Conservation (phyloP, 768 basidiomycete species). For the Rhodotorula babjevae region DNA sequence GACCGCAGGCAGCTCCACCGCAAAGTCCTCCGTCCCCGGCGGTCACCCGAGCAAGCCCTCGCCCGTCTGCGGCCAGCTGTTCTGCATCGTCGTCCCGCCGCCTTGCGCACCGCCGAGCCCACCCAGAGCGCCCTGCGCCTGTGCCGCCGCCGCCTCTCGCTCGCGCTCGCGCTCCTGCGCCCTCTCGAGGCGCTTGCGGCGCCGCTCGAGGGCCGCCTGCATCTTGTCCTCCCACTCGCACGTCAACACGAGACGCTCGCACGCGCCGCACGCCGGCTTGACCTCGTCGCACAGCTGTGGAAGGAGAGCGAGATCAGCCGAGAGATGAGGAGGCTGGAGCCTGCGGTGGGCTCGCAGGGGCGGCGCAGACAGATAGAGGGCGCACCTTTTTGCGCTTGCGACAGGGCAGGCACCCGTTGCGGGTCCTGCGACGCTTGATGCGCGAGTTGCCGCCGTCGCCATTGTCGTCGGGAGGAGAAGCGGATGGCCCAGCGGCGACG, state of each 20-base stretch:
- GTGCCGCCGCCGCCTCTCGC: too few relatives aligned
- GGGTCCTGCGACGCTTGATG: conserved; percentile 4
- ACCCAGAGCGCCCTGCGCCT: too few relatives aligned
- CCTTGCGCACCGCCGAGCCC: too few relatives aligned
- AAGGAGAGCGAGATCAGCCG: neutral
- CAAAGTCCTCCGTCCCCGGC: too few relatives aligned
- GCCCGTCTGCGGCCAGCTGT: too few relatives aligned
- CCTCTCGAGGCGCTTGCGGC: conserved; percentile 4
- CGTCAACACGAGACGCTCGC: neutral
- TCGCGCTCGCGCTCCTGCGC: conserved; percentile 6
- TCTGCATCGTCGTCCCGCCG: too few relatives aligned
- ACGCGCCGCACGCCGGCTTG: conserved; percentile 3
- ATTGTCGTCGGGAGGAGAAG: too few relatives aligned
- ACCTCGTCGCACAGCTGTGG: conserved; percentile 6
- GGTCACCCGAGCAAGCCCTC: too few relatives aligned
- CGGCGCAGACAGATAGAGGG: neutral
- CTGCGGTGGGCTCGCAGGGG: neutral
- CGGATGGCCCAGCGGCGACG: too few relatives aligned
- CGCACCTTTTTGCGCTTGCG: conserved; percentile 3
- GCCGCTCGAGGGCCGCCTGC: conserved; percentile 4
- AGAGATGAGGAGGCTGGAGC: neutral
- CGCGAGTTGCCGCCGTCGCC: neutral
- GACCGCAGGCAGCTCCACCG: too few relatives aligned
- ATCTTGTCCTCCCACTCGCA: conserved; percentile 22
- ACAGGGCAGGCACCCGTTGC: conserved; percentile 21